Base-by-base conservation (phyloP, 306 rosid species). In the Fagus crenata region DNA sequence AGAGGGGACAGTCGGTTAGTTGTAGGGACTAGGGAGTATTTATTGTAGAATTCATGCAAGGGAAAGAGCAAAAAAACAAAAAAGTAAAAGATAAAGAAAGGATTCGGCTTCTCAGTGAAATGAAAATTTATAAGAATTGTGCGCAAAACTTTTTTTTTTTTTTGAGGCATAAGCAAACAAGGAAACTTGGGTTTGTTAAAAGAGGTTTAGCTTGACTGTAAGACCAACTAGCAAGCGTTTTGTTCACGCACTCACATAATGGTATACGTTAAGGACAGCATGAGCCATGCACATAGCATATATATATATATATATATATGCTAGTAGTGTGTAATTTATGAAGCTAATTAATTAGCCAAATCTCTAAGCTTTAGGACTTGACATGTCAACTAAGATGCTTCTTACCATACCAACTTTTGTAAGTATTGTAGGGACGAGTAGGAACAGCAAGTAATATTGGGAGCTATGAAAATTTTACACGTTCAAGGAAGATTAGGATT, bases 221-320 rank as follows among this genome's bases (percentile, higher is more conserved):
- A 69, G 80, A 74, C 71, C 60, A 43, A 74, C 2, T 39, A 17
- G 56, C 75, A 71, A 59, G 67, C 41, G 40, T 32, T 33, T 3
- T 1, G n/a, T 60, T 3, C 17, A 32, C 13, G 41, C 67, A 60
- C 40, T 32, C 7, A 13, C 40, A 60, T 12, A 32, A 33, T 71
- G 61, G 40, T 54, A 56, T 32, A 75, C 70, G 73, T 84, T 1
- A 37, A 67, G n/a, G 71, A 39, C 13, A 15, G 84, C 84, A 75
- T 72, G 85, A 78, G 80, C 81, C 84, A 84, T 77, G 92, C 78
- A 81, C 81, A 78, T 13, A 46, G 51, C 51, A 9, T 46, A 9
- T 46, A 7, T 12, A 46, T n/a, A n/a, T n/a, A n/a, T n/a, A n/a
- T n/a, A n/a, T 46, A 46, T 46, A 2, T 46, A 14, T 14, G 28